These are phyloP conservation scores for Pinus tabuliformis DNA, from an alignment of 75 land plant genomes.

Conservation along the genomic window DNA sequence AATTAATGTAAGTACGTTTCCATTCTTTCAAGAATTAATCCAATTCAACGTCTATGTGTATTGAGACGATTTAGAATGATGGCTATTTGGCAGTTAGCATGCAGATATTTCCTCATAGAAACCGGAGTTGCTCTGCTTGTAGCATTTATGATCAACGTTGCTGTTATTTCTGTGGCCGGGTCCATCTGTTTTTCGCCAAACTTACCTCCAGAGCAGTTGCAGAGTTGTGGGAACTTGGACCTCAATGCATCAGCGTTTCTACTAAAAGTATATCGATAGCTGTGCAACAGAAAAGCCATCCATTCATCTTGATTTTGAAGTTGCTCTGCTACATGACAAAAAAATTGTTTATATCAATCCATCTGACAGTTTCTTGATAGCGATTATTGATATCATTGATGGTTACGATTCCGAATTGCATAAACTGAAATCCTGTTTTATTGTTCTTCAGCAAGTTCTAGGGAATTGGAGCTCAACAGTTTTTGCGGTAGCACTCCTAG, in stretches of 20 bases:
- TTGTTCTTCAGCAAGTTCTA: constrained; percentile 10
- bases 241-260: constrained; percentile 73
- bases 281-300: no score
- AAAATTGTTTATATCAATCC: no score
- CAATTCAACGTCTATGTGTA: neutral
- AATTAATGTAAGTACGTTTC: constrained; percentile 52
- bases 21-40: no score
- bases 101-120: constrained; percentile 54
- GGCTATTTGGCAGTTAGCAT: constrained; percentile 44
- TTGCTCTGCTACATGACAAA: no score
- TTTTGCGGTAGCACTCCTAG: constrained; percentile 25
- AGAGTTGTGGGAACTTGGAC: constrained; percentile 43
- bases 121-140: constrained; percentile 64
- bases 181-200: constrained; percentile 42
- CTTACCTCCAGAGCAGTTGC: constrained; percentile 18
- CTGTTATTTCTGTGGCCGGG: constrained; percentile 60
- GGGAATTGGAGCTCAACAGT: constrained; percentile 17
- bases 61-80: neutral
- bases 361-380: no score
- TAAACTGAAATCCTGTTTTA: no score
- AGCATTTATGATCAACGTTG: constrained; percentile 62
- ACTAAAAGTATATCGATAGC: no score
- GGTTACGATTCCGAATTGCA: no score
- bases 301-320: no score
- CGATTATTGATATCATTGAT: no score